phyloP scores from a whole-genome alignment of 2,329 filamentous ascomycete species.

The Stemphylium lycopersici region DNA sequence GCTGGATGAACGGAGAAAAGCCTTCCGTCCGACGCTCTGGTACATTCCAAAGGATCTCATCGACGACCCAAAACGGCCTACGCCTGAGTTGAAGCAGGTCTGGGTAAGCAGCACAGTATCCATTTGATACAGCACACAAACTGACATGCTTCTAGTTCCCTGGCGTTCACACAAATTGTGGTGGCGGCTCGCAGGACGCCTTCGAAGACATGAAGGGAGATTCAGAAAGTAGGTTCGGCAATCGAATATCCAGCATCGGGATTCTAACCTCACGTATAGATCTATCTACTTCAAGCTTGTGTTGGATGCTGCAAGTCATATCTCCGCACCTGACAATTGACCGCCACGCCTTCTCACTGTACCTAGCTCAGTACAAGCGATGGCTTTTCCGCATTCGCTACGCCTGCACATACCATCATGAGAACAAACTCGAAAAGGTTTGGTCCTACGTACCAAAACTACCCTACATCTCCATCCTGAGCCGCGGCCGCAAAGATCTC shows the following conservation, averaged over 20 bases:
- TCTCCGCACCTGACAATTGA: conserved; percentile 55
- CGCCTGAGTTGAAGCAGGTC: conserved; percentile 55
- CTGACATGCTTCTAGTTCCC: conserved; percentile 45
- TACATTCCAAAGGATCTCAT: conserved; percentile 45
- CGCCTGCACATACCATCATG: conserved; percentile 40
- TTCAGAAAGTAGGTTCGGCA: conserved; percentile 36
- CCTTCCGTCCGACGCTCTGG: conserved; percentile 62
- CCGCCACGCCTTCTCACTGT: conserved; percentile 49
- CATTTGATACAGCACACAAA: background rate
- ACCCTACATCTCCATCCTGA: conserved; percentile 32
- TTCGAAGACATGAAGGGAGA: conserved; percentile 42
- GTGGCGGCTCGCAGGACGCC: conserved; percentile 52
- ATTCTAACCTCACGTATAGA: conserved; percentile 22
- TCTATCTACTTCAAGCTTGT: conserved; percentile 57
- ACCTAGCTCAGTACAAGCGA: conserved; percentile 49
- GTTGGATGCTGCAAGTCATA: conserved; percentile 63
- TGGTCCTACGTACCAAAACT: conserved; percentile 21
- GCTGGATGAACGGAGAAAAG: conserved; percentile 59
- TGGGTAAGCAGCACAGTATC: conserved; percentile 45
- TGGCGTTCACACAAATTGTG: conserved; percentile 59
- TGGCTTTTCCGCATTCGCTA: conserved; percentile 41
- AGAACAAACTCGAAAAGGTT: conserved; percentile 17
- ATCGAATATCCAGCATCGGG: background rate
- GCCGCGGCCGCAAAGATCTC: conserved; percentile 25
- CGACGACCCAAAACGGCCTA: conserved; percentile 27